phyloP scores from a whole-genome alignment of 2,329 filamentous ascomycete genomes.

The Septoria linicola region DNA sequence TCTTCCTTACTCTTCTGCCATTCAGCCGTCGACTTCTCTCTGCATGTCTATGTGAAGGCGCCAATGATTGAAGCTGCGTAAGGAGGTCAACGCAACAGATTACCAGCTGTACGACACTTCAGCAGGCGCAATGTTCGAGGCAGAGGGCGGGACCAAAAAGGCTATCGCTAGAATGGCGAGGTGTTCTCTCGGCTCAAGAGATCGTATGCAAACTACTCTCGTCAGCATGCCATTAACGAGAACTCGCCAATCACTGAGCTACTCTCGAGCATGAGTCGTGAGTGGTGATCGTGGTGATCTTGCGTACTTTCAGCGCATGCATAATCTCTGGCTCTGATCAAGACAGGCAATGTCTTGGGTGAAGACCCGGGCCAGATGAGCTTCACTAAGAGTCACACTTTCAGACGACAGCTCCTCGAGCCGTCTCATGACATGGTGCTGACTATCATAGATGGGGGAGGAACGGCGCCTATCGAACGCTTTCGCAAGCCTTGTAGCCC shows the following conservation, averaged over 20 bases:
- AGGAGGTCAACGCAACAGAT: not conserved
- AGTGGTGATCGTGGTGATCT: not conserved
- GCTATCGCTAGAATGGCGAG: constrained; percentile 7
- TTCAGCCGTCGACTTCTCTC: too few relatives aligned
- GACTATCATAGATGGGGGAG: constrained; percentile 5
- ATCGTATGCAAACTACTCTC: constrained; percentile 10
- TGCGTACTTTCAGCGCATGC: not conserved
- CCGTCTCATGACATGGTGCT: constrained; percentile 1
- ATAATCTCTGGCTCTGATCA: too few relatives aligned
- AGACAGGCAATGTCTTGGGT: not conserved
- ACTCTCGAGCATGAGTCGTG: not conserved
- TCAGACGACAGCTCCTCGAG: constrained; percentile 7
- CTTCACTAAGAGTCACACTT: constrained; percentile 10
- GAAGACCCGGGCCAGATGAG: constrained; percentile 6
- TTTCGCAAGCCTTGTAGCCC: not conserved
- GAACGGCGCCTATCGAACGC: constrained; percentile 3
- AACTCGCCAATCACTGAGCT: not conserved
- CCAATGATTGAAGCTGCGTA: not conserved
- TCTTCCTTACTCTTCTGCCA: too few relatives aligned
- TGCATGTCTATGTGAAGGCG: not conserved
- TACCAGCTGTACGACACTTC: too few relatives aligned
- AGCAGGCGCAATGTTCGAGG: constrained; percentile 14
- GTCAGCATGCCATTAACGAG: not conserved
- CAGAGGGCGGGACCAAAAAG: constrained; percentile 6
- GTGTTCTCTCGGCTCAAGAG: constrained; percentile 11